Conservation (phyloP, 179 eudicot species). For the Patellifolia procumbens region DNA sequence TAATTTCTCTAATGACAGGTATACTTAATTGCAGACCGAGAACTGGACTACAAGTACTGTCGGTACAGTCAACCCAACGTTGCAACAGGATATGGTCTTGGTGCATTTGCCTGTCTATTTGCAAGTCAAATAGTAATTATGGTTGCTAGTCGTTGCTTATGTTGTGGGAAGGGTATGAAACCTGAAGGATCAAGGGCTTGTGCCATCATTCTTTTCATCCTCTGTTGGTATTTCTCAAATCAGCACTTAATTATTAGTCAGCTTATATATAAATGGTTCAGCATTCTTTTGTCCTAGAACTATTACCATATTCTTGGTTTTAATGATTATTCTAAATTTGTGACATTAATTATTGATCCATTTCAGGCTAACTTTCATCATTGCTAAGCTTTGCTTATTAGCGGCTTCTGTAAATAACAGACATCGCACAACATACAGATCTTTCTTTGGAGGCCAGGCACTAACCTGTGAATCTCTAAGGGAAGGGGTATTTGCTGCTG, state of each 20-base stretch:
- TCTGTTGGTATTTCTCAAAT: slow-evolving; percentile 82
- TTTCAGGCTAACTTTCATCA: slow-evolving; percentile 69
- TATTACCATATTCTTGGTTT: background rate
- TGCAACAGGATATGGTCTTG: slow-evolving; percentile 64
- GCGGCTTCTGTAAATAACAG: slow-evolving; percentile 82
- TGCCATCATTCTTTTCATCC: slow-evolving; percentile 64
- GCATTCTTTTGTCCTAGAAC: background rate
- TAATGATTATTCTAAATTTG: no score
- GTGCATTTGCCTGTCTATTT: slow-evolving; percentile 71
- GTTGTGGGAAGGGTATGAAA: slow-evolving; percentile 71
- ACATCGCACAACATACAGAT: slow-evolving; percentile 59
- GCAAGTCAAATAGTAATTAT: slow-evolving; percentile 62
- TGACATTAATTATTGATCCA: no score
- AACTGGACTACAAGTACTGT: slow-evolving; percentile 49
- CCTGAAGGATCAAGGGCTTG: slow-evolving; percentile 83
- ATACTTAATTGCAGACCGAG: slow-evolving; percentile 34
- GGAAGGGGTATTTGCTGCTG: slow-evolving; percentile 90
- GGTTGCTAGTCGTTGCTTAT: slow-evolving; percentile 79
- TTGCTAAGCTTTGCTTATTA: slow-evolving; percentile 76
- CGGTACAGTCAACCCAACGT: slow-evolving; percentile 60
- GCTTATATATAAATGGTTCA: no score
- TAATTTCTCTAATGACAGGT: slow-evolving; percentile 41
- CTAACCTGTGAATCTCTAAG: slow-evolving; percentile 81
- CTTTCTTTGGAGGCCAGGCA: slow-evolving; percentile 35
- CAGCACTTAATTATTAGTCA: no score